A percentile compares a stretch with the other conserved stretches of the same genome.
phyloP scores from a whole-genome alignment of 2,329 filamentous ascomycete species.

The Epichloe sp. region DNA sequence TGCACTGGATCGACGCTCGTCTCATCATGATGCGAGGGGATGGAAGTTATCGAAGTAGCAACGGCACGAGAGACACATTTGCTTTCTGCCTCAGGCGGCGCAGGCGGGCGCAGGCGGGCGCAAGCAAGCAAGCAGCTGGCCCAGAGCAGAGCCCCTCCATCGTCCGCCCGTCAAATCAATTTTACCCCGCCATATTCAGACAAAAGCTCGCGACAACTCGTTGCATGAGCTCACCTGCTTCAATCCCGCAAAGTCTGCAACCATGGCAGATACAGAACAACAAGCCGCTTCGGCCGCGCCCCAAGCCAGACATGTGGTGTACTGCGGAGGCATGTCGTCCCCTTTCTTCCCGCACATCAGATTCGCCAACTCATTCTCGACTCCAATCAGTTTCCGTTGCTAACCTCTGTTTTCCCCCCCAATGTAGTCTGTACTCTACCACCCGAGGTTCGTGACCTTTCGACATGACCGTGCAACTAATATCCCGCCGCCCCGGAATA shows the following conservation, averaged over 20 bases:
- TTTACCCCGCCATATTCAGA: constrained; percentile 13
- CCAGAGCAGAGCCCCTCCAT: constrained; percentile 7
- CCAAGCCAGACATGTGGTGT: constrained; percentile 38
- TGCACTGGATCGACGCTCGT: too few species aligned
- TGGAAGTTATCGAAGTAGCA: too few species aligned
- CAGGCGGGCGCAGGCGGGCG: too few species aligned
- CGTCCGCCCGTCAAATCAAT: constrained; percentile 6
- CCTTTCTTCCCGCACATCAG: not conserved
- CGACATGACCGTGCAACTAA: constrained; percentile 1
- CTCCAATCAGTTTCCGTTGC: not conserved
- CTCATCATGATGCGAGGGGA: too few species aligned
- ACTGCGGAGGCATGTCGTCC: constrained; percentile 45
- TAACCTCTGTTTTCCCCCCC: not conserved
- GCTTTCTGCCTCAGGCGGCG: not conserved
- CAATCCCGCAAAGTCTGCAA: constrained; percentile 12
- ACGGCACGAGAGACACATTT: not conserved
- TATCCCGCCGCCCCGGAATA: not conserved
- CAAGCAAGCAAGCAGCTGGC: not conserved
- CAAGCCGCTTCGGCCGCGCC: constrained; percentile 31
- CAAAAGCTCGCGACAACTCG: constrained; percentile 15
- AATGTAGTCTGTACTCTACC: constrained; percentile 48
- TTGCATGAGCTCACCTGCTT: constrained; percentile 5
- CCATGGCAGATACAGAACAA: constrained; percentile 42
- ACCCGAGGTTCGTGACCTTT: constrained; percentile 39
- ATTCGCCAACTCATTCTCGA: not conserved